phyloP scores from a whole-genome alignment of 164 flowering plant genomes.

The Buxus sempervirens region DNA sequence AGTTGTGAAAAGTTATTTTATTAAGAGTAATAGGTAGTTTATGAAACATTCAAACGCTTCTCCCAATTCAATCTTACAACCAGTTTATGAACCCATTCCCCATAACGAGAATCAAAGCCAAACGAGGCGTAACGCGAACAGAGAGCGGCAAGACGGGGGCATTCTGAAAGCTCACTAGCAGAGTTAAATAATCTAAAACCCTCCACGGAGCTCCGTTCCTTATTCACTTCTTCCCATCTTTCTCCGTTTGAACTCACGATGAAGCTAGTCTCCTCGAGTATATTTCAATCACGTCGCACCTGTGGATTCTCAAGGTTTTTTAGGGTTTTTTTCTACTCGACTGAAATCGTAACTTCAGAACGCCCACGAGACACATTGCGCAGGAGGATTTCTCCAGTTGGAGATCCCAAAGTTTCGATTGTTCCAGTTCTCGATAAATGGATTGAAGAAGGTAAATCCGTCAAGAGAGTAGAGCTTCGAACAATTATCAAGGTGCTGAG shows the following conservation, averaged over 20 bases:
- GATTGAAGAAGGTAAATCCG: conserved; percentile 29
- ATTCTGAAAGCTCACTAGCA: too few relatives aligned
- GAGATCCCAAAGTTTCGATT: conserved; percentile 29
- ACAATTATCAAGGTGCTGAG: conserved; percentile 18
- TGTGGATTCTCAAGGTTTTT: neutral
- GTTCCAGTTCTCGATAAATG: conserved; percentile 45
- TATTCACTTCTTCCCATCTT: neutral
- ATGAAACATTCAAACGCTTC: too few relatives aligned
- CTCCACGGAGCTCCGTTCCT: neutral
- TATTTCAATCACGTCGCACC: neutral
- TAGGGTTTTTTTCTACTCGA: conserved; percentile 7
- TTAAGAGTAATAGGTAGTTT: too few relatives aligned
- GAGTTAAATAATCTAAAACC: too few relatives aligned
- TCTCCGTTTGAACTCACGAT: neutral
- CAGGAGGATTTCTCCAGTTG: conserved; percentile 29
- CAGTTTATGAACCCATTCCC: too few relatives aligned
- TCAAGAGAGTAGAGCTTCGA: conserved; percentile 20
- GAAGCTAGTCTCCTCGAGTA: conserved; percentile 5
- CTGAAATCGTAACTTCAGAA: neutral
- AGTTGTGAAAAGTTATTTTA: too few relatives aligned
- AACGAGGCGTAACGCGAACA: too few relatives aligned
- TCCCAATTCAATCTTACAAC: too few relatives aligned
- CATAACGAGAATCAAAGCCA: too few relatives aligned
- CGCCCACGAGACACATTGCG: conserved; percentile 18
- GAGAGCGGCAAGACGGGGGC: too few relatives aligned